Conservation (phyloP, 208 protist species). For the Trypanosomatidae sp. region DNA sequence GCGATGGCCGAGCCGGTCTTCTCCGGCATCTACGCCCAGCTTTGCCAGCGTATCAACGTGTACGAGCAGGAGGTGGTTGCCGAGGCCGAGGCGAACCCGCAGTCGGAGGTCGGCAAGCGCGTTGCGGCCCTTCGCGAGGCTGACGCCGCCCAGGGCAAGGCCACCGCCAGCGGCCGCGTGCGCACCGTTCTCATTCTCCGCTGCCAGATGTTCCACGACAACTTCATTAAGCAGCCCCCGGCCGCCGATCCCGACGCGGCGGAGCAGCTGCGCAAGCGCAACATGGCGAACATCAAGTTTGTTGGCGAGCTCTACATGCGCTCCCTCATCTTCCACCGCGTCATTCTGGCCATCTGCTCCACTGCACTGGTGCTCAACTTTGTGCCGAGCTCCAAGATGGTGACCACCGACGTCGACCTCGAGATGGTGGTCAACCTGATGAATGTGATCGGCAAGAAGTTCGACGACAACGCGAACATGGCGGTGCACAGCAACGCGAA, state of each 20-base stretch:
- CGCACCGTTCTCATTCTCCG: constrained; percentile 47
- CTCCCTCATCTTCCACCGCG: constrained; percentile 58
- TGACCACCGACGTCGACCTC: constrained; percentile 62
- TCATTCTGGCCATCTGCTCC: constrained; percentile 64
- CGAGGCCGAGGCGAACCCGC: constrained; percentile 36
- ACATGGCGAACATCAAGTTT: constrained; percentile 93
- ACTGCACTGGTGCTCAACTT: constrained; percentile 37
- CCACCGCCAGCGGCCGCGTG: constrained; percentile 35
- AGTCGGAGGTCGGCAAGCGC: constrained; percentile 31
- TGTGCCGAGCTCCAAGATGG: constrained; percentile 29
- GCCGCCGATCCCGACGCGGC: constrained; percentile 46
- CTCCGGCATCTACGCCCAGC: constrained; percentile 75
- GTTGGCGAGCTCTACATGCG: constrained; percentile 89
- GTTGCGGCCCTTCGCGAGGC: constrained; percentile 16
- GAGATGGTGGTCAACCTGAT: constrained; percentile 84
- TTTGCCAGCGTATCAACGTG: constrained; percentile 68
- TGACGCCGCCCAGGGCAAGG: constrained; percentile 20
- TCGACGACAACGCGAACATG: constrained; percentile 50
- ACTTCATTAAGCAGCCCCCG: constrained; percentile 42
- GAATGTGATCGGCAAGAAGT: constrained; percentile 79
- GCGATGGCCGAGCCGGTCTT: constrained; percentile 89
- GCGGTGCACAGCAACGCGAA: constrained; percentile 18
- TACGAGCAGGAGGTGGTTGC: constrained; percentile 71
- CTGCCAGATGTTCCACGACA: constrained; percentile 59
- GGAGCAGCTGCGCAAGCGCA: constrained; percentile 74